Evolutionary conservation across 1,284 basidiomycete species (phyloP).

Genomic region (Microstroma glucosiphilum): DNA sequence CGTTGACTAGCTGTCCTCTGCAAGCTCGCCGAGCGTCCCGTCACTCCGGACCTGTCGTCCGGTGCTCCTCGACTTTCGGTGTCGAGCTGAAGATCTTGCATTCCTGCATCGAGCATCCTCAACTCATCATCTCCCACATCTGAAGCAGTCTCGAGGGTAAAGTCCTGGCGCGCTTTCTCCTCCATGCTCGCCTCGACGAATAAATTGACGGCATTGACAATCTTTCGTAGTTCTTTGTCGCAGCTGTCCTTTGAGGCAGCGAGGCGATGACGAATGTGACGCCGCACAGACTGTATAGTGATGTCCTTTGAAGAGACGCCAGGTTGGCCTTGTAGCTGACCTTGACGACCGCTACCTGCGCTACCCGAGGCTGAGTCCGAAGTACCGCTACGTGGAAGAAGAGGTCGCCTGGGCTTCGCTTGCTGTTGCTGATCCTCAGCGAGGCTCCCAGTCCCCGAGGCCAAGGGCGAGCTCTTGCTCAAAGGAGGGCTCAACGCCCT

Average conservation of each 20-base stretch:
- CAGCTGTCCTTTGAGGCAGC: constrained; percentile 89
- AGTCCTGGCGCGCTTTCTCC: constrained; percentile 59
- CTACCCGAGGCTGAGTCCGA: no score
- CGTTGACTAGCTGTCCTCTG: no score
- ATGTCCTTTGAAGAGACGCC: constrained; percentile 28
- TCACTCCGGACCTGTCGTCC: no score
- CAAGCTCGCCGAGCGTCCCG: no score
- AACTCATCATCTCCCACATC: constrained; percentile 55
- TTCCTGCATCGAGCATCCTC: constrained; percentile 52
- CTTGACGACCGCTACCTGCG: no score
- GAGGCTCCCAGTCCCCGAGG: no score
- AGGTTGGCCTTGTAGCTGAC: no score
- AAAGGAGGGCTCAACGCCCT: no score
- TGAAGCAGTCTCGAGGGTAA: constrained; percentile 60
- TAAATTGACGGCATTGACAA: constrained; percentile 82
- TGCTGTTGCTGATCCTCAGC: no score
- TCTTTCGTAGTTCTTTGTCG: constrained; percentile 85
- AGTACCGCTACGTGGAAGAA: no score
- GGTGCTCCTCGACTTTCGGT: neutral
- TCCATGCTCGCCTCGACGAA: constrained; percentile 86
- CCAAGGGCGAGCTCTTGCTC: no score
- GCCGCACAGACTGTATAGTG: constrained; percentile 64
- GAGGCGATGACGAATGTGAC: constrained; percentile 86
- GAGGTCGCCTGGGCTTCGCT: no score
- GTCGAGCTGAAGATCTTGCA: constrained; percentile 55